A percentile compares a stretch with the other conserved stretches of the same genome.
These are phyloP conservation scores for Schizothecium vesticola DNA, from an alignment of 495 filamentous ascomycete genomes.

Conservation along the genomic window DNA sequence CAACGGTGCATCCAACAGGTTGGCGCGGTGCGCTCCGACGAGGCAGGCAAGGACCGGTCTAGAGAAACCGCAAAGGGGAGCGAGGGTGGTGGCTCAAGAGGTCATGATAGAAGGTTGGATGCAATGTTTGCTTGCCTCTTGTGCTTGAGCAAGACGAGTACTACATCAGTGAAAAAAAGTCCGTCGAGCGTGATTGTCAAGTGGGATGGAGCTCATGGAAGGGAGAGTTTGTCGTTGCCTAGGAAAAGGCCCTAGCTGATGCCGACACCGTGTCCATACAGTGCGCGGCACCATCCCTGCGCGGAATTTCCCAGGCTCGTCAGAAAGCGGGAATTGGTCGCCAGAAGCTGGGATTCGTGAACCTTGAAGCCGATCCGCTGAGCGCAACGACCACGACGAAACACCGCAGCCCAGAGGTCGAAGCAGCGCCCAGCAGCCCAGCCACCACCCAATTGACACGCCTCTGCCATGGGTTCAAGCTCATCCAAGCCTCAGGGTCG, in stretches of 20 bases:
- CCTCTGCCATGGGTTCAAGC: constrained; percentile 42
- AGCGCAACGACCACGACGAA: not conserved
- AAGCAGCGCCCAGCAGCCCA: not conserved
- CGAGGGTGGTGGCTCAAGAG: not conserved
- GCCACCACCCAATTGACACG: constrained; percentile 15
- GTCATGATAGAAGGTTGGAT: not conserved
- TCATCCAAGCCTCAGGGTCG: constrained; percentile 42
- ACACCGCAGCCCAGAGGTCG: not conserved
- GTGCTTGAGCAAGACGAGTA: not conserved
- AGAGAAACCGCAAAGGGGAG: no score
- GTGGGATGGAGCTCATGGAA: not conserved
- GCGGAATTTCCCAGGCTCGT: constrained; percentile 19
- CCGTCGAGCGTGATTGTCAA: not conserved
- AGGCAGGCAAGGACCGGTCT: not conserved
- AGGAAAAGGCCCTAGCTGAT: not conserved
- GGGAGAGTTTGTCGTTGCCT: not conserved
- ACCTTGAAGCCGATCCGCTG: not conserved
- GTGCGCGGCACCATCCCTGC: constrained; percentile 6
- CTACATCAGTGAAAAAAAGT: no score
- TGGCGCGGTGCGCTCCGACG: not conserved
- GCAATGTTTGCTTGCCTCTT: no score
- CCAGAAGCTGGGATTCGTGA: constrained; percentile 15
- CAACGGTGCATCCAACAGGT: not conserved
- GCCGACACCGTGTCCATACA: not conserved
- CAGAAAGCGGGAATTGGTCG: constrained; percentile 15